Base-by-base conservation (phyloP, 495 filamentous ascomycete genomes). In the Astrocystis sublimbata region DNA sequence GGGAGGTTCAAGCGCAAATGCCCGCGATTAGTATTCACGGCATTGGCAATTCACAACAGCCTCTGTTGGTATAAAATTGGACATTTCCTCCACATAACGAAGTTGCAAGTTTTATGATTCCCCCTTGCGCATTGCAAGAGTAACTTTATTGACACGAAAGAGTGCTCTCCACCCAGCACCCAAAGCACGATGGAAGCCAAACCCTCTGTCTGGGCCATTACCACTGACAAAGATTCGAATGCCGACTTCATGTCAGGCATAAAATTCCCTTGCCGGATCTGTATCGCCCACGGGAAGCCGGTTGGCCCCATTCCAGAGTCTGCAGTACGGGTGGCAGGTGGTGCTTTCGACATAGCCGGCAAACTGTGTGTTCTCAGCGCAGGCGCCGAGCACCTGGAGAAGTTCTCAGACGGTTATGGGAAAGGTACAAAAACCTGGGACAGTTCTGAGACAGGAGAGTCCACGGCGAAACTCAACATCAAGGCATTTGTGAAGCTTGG, bases 401-500 rank as follows among this genome's bases (percentile, higher is more conserved):
- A n/a, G 13, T 12, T 10, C 30, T 52, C 28, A 17, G 26, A 5
- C 8, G 12, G 26, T 49, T 9, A 9, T 47, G 10, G 4, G 3
- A 15, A 1, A 8, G 12, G 26, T n/a, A n/a, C n/a, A n/a, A 33
- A n/a, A 21, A 23, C 17, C 30, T 52, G 49, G 30, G 26, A 5
- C 8, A 17, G 26, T 49, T 9, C 23, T 47, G 10, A 2, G 3
- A 15, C 3, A 8, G 12, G 26, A 15, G 0, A 7, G 4, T 36
- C 28, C n/a, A n/a, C 10, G n/a, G 0, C 3, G 9, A 10, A 10
- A 12, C 17, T 19, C 2, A 38, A 24, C 2, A 38, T 55, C 35
- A 55, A 41, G 36, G 13, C 26, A 40, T 17, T 10, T 26, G 13
- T 55, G 52, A 55, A 17, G 28, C 52, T 55, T 6, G 52, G 52